A percentile compares a stretch with the other conserved stretches of the same genome.
Evolutionary conservation across 257 asterid species (phyloP).

Genomic region (Solanum chilense): DNA sequence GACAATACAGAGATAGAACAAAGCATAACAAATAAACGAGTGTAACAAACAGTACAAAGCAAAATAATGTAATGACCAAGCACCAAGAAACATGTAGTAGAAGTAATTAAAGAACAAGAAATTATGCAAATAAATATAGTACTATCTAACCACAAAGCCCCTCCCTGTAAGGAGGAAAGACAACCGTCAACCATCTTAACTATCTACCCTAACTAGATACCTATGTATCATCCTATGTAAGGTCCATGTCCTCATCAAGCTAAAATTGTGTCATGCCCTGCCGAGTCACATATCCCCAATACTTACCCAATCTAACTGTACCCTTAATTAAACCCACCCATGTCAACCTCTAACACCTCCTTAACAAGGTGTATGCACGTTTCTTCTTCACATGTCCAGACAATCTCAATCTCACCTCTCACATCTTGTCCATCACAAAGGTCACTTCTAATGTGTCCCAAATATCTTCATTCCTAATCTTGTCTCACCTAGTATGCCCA

Average conservation of each 20-base stretch:
- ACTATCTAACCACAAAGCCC: neutral
- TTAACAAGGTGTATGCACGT: neutral
- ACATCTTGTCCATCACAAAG: neutral
- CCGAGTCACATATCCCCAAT: neutral
- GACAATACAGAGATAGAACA: neutral
- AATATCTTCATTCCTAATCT: neutral
- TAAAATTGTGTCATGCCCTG: neutral
- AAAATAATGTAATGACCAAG: too few species aligned
- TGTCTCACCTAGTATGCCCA: neutral
- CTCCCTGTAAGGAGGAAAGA: neutral
- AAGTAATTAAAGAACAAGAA: too few species aligned
- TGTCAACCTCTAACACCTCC: neutral
- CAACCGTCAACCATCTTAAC: neutral
- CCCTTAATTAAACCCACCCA: neutral
- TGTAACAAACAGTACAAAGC: too few species aligned
- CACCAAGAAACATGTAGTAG: too few species aligned
- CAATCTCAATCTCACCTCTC: neutral
- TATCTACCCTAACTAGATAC: neutral
- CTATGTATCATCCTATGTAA: neutral
- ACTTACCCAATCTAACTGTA: neutral
- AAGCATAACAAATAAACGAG: neutral
- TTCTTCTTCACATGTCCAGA: neutral
- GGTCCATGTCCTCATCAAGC: neutral
- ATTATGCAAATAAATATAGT: too few species aligned
- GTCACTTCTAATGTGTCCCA: neutral